A percentile compares a stretch with the other conserved stretches of the same genome.
These are phyloP conservation scores for Xylariaceae sp. DNA, from an alignment of 2,329 filamentous ascomycete species.

Conservation along the genomic window DNA sequence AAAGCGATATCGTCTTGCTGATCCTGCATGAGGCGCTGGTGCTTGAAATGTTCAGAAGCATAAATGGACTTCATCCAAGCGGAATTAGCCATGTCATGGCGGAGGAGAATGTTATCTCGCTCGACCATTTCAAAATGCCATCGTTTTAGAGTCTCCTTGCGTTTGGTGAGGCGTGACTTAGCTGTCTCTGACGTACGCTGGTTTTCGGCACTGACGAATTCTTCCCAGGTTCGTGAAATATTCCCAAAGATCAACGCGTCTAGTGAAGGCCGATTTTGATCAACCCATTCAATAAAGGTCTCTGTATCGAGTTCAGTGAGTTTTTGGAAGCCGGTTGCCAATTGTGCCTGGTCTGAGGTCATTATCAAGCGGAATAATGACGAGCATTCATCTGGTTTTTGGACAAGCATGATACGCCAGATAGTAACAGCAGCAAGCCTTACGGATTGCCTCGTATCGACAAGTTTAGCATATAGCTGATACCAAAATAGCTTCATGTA, in stretches of 20 bases:
- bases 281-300: conserved; percentile 85
- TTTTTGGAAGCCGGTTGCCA: conserved; percentile 78
- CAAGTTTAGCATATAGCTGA: conserved; percentile 85
- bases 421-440: conserved; percentile 79
- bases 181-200: conserved; percentile 75
- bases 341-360: conserved; percentile 67
- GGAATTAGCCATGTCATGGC: conserved; percentile 84
- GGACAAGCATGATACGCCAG: conserved; percentile 89
- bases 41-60: conserved; percentile 86
- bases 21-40: conserved; percentile 86
- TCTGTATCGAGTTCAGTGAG: conserved; percentile 88
- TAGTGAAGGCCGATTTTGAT: conserved; percentile 75
- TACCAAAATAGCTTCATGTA: conserved; percentile 89
- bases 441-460: conserved; percentile 68
- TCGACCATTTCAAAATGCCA: conserved; percentile 74
- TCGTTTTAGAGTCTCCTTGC: conserved; percentile 78
- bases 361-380: conserved; percentile 73
- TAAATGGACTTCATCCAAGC: conserved; percentile 97
- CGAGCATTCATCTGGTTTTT: conserved; percentile 83
- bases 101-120: conserved; percentile 71
- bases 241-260: conserved; percentile 81
- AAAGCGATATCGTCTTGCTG: conserved; percentile 88
- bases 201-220: conserved; percentile 84
- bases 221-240: conserved; percentile 83
- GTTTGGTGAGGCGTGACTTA: conserved; percentile 68